phyloP scores from a whole-genome alignment of 73 alveolate genomes.

The Uronychia setigera region DNA sequence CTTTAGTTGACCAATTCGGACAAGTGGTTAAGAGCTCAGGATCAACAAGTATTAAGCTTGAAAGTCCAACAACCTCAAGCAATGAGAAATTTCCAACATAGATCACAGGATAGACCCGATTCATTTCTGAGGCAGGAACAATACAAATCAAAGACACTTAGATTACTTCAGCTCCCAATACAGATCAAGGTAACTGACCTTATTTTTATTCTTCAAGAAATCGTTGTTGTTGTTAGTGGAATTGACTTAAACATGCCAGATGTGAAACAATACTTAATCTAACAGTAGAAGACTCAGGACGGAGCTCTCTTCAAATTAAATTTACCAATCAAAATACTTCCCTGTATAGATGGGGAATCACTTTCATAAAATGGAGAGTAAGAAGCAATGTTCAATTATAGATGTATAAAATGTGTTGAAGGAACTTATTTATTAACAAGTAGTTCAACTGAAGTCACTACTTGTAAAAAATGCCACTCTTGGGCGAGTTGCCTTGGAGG shows the following conservation, averaged over 20 bases:
- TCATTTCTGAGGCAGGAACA: not conserved
- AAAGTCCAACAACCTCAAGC: not conserved
- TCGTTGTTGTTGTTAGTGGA: not conserved
- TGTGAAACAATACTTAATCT: not conserved
- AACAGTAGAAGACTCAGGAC: not conserved
- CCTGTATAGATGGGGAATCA: not conserved
- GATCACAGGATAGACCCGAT: not conserved
- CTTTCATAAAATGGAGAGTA: not conserved
- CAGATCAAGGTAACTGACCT: not conserved
- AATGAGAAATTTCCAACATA: not conserved
- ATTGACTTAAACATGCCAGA: not conserved
- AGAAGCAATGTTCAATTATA: not conserved
- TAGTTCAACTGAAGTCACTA: slow-evolving; percentile 2
- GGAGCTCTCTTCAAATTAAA: not conserved
- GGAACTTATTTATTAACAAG: not conserved
- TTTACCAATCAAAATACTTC: not conserved
- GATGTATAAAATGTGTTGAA: not conserved
- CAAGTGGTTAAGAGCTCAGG: slow-evolving; percentile 16
- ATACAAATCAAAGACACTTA: not conserved
- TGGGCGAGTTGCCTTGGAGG: slow-evolving; percentile 7
- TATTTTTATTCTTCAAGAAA: not conserved
- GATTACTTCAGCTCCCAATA: not conserved
- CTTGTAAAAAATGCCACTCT: not conserved
- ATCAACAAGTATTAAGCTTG: not conserved
- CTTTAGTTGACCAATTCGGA: slow-evolving; percentile 41